Evolutionary conservation across 805 yeast genomes (phyloP), one percentile per base, ranked within the genome.

Genomic region (Candida boleticola): DNA sequence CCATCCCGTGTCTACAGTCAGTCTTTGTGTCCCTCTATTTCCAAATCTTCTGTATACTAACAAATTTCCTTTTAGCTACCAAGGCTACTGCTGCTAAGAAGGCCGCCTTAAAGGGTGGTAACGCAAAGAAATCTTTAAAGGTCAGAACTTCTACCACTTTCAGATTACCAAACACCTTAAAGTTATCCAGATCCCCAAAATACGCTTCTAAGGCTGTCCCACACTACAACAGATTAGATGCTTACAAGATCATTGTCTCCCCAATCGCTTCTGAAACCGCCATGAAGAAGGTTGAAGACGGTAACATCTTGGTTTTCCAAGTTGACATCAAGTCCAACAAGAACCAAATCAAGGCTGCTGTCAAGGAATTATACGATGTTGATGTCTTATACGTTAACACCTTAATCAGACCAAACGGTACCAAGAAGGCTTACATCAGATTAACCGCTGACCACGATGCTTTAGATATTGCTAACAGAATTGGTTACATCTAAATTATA

Each of bases 341-440:
- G 83, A 75, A 85, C 79, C 98, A 92, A 80, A 93, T 93, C 82
- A 92, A 90, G 83, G 79, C 83, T 66, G 99, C 99, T 58, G 95
- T 93, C 66, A 92, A 93, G 84, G 95, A 89, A 78, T 83, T 93
- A 70, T 93, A 92, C 83, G 90, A 87, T 69, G 98, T 92, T 66
- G 98, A 93, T 59, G 93, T 86, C 61, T 78, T 75, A 66, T 80
- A 87, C 76, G 89, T 93, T 70, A 90, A 93, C 92, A 93, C 99
- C 62, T 82, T 93, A 74, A 78, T 93, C 68, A 89, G 96, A 80
- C 97, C 99, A 73, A 90, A 93, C 77, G 99, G 99, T 76, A 86
- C 97, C 80, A 93, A 93, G 89, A 93, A 93, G 85, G 99, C 99
- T 71, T 93, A 85, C 83, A 92, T 93, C 72, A 89, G 95, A 82